Conservation (phyloP, 2,329 filamentous ascomycete species). For the Blastomyces gilchristii region DNA sequence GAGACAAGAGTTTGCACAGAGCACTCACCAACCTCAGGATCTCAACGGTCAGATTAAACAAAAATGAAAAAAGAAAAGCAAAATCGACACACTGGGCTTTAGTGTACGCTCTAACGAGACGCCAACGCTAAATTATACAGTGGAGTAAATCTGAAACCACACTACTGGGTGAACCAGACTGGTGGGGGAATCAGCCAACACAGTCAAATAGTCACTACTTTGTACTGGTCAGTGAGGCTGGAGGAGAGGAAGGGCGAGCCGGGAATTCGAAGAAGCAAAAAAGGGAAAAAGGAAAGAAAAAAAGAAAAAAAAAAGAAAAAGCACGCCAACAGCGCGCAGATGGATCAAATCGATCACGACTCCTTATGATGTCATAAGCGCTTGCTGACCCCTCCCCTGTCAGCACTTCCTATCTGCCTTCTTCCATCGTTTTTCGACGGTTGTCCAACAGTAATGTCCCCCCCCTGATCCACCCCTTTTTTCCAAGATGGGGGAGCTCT, state of each 20-base stretch:
- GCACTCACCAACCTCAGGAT: background rate
- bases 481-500: background rate
- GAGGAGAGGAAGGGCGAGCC: background rate
- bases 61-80: background rate
- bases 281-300: background rate
- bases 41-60: background rate
- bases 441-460: background rate
- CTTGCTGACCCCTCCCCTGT: background rate
- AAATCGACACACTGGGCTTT: background rate
- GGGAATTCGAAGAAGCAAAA: background rate
- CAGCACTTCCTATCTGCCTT: background rate
- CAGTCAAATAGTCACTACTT: background rate
- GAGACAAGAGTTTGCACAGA: no score
- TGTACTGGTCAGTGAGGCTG: background rate
- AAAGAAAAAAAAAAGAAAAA: background rate
- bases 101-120: background rate
- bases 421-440: background rate
- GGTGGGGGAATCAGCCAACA: background rate
- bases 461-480: background rate
- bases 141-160: constrained; percentile 7
- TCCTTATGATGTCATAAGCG: background rate
- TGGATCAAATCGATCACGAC: background rate
- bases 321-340: background rate
- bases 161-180: constrained; percentile 1
- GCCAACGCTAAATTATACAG: constrained; percentile 2